A percentile compares a stretch with the other conserved stretches of the same genome.
These are phyloP conservation scores for Auxenochlorella protothecoides DNA, from an alignment of 139 green algal species.

Conservation along the genomic window DNA sequence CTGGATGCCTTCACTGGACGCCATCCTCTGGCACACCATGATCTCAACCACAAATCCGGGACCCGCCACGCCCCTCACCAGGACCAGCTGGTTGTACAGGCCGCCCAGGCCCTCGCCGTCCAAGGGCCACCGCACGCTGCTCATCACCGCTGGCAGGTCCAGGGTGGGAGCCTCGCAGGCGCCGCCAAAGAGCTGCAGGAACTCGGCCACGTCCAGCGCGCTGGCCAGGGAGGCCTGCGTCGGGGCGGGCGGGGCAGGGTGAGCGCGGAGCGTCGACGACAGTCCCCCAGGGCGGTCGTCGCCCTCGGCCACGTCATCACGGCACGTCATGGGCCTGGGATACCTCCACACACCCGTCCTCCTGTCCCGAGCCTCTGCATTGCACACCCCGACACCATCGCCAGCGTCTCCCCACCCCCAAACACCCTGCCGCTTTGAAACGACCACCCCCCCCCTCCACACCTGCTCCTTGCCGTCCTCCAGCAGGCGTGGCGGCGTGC, in stretches of 20 bases:
- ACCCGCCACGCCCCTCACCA: conserved; percentile 1
- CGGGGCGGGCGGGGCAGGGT: background rate
- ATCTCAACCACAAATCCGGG: too few species aligned
- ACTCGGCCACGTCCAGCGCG: conserved; percentile 31
- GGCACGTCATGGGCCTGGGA: too few species aligned
- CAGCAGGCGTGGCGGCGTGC: background rate
- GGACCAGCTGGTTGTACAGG: conserved; percentile 28
- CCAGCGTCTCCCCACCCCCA: too few species aligned
- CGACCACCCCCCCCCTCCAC: background rate
- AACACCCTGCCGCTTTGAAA: background rate
- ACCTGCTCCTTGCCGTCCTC: background rate
- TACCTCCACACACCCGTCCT: too few species aligned
- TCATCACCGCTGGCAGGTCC: background rate
- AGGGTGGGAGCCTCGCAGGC: conserved; percentile 18
- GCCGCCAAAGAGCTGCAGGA: conserved; percentile 30
- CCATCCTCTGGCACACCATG: too few species aligned
- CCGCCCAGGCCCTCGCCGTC: conserved; percentile 16
- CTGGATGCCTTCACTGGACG: too few species aligned
- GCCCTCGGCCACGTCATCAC: too few species aligned
- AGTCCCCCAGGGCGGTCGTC: background rate
- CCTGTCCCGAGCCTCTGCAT: too few species aligned
- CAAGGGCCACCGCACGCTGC: conserved; percentile 17
- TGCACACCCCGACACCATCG: too few species aligned
- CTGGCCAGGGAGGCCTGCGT: conserved; percentile 14
- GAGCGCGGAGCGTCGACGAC: background rate